phyloP scores from a whole-genome alignment of 2,329 filamentous ascomycete species.

The Hymenoscyphus repandus region DNA sequence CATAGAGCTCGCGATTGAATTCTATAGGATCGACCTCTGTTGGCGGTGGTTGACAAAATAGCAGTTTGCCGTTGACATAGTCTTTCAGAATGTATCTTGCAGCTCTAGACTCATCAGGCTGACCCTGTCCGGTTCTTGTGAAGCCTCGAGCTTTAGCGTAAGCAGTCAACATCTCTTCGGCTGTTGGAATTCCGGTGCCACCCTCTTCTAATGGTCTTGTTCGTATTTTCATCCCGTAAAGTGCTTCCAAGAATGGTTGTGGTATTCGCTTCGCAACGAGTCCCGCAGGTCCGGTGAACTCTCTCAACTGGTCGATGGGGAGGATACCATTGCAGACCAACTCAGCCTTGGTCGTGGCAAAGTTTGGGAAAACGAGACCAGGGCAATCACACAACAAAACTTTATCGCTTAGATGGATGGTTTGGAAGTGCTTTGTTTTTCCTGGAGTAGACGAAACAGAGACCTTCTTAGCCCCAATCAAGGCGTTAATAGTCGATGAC shows the following conservation, averaged over 20 bases:
- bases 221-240: constrained; percentile 88
- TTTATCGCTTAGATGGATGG: constrained; percentile 83
- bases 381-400: constrained; percentile 97
- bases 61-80: constrained; percentile 92
- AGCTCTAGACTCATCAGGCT: constrained; percentile 89
- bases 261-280: constrained; percentile 84
- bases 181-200: constrained; percentile 80
- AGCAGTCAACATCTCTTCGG: constrained; percentile 75
- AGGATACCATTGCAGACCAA: constrained; percentile 92
- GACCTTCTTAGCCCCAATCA: constrained; percentile 98
- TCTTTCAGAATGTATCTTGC: constrained; percentile 90
- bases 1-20: constrained; percentile 90
- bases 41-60: constrained; percentile 87
- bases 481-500: constrained; percentile 96
- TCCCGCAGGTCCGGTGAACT: constrained; percentile 81
- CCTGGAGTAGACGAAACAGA: constrained; percentile 95
- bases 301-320: constrained; percentile 92
- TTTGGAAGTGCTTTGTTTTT: constrained; percentile 99
- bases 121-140: constrained; percentile 79
- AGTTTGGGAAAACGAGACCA: constrained; percentile 97
- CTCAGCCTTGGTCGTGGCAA: constrained; percentile 92
- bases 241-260: constrained; percentile 79
- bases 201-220: constrained; percentile 83
- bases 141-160: constrained; percentile 90
- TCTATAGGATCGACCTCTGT: constrained; percentile 61